These are phyloP conservation scores for Candida xyloterini DNA, from an alignment of 805 yeast genomes.

Conservation along the genomic window DNA sequence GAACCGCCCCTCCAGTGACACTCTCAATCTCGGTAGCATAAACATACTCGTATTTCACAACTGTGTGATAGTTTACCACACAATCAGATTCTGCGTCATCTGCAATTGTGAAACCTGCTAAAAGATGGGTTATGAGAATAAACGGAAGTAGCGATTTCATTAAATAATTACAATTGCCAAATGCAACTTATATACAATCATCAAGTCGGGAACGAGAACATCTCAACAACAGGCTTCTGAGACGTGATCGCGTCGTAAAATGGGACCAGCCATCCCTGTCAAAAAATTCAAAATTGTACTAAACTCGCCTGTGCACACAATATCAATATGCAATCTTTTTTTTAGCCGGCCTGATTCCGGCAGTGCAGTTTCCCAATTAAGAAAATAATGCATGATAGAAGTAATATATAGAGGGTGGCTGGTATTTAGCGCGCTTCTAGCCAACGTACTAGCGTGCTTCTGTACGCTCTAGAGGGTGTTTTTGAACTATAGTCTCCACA, in stretches of 20 bases:
- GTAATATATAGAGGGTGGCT: too few relatives aligned
- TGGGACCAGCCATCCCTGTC: neutral
- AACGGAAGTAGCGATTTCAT: neutral
- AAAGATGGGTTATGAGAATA: neutral
- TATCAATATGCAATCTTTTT: neutral
- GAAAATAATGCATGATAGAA: neutral
- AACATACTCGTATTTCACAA: slow-evolving; percentile 16
- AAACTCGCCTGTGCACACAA: neutral
- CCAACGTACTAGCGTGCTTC: too few relatives aligned
- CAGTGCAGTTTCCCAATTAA: neutral
- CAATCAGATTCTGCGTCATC: slow-evolving; percentile 9
- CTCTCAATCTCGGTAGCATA: slow-evolving; percentile 4
- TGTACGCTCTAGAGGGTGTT: too few relatives aligned
- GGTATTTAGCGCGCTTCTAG: too few relatives aligned
- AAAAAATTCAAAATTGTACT: neutral
- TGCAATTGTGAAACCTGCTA: neutral
- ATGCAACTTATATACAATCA: neutral
- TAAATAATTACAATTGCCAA: too few relatives aligned
- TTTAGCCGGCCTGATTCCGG: neutral
- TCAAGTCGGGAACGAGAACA: neutral
- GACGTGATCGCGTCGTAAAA: too few relatives aligned
- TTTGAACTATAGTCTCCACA: too few relatives aligned
- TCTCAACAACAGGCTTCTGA: neutral
- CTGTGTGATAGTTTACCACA: slow-evolving; percentile 19
- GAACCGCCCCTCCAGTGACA: too few relatives aligned